These are phyloP conservation scores for Yarrowia bubula DNA, from an alignment of 805 yeast genomes.

Conservation along the genomic window DNA sequence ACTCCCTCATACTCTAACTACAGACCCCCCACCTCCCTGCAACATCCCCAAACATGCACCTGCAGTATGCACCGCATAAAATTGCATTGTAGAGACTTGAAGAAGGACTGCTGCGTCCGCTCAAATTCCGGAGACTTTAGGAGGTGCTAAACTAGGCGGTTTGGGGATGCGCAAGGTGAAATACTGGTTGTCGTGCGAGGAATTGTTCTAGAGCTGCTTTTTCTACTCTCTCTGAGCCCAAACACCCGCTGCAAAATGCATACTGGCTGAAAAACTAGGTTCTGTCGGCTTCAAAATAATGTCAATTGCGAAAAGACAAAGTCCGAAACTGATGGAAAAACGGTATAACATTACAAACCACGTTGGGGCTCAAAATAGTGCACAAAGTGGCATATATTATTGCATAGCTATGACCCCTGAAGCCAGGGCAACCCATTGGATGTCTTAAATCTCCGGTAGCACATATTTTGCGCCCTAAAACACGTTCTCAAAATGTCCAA, in stretches of 20 bases:
- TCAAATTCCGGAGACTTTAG: background rate
- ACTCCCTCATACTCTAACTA: background rate
- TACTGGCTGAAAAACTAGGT: background rate
- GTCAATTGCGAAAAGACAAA: background rate
- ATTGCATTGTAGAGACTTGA: background rate
- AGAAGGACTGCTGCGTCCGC: background rate
- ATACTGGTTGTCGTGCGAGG: background rate
- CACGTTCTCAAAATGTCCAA: background rate
- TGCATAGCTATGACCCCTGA: too few relatives aligned
- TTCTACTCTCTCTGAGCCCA: background rate
- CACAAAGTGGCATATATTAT: background rate
- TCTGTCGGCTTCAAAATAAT: background rate
- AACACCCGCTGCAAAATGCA: background rate
- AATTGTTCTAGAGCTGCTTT: background rate
- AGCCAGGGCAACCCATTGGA: too few relatives aligned
- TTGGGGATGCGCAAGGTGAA: background rate
- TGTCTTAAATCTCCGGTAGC: too few relatives aligned
- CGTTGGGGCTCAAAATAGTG: too few relatives aligned
- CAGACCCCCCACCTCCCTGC: background rate
- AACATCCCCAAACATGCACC: background rate
- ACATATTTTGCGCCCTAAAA: too few relatives aligned
- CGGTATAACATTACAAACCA: background rate
- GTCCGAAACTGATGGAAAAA: background rate
- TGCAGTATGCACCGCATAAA: constrained; percentile 4
- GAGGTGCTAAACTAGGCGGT: background rate